Conservation (phyloP, 352 stramenopile genomes). For the Phytophthora citricola region DNA sequence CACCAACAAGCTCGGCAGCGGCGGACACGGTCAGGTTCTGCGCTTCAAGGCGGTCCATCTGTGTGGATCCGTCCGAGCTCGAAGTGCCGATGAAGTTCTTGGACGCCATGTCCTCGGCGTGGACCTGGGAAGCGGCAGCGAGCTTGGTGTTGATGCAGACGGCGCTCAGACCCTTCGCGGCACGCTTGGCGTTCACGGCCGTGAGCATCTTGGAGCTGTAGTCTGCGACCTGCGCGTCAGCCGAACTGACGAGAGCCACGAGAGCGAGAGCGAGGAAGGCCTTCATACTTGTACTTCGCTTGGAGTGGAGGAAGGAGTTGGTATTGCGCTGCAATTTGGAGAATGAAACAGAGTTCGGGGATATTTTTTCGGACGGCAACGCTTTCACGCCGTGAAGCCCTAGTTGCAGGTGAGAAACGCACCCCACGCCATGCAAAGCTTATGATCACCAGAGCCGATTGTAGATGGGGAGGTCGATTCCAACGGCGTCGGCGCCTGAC, state of each 20-base stretch:
- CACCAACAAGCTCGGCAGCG: constrained; percentile 48
- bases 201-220: constrained; percentile 43
- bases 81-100: constrained; percentile 34
- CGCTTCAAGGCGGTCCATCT: constrained; percentile 29
- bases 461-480: constrained; percentile 20
- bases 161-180: constrained; percentile 32
- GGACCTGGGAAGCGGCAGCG: constrained; percentile 27
- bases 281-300: constrained; percentile 33
- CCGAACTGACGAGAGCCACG: constrained; percentile 30
- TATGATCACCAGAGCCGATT: constrained; percentile 23
- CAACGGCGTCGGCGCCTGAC: background rate
- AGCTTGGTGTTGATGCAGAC: constrained; percentile 56
- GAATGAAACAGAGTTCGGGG: constrained; percentile 20
- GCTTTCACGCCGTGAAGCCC: no score
- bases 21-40: constrained; percentile 29
- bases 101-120: constrained; percentile 31
- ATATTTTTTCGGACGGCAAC: constrained; percentile 6
- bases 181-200: constrained; percentile 48
- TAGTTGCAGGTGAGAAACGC: constrained; percentile 28
- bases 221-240: constrained; percentile 38
- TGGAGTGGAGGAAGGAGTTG: constrained; percentile 21
- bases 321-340: constrained; percentile 37
- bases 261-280: constrained; percentile 30
- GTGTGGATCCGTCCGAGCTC: constrained; percentile 38
- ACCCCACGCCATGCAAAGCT: constrained; percentile 27